Conservation (phyloP, 1,284 basidiomycete genomes). For the Sutorius eximius region DNA sequence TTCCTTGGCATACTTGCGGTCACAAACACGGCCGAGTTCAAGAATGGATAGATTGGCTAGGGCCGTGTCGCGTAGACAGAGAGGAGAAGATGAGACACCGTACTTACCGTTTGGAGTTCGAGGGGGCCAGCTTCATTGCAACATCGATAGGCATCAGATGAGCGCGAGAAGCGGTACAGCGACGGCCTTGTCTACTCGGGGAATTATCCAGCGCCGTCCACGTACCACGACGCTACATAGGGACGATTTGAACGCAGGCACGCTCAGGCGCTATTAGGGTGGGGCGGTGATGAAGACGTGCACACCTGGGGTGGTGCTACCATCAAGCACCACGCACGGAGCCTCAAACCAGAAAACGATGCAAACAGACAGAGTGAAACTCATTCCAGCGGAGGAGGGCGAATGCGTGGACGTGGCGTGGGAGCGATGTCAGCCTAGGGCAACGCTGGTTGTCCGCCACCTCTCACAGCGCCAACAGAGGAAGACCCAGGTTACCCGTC, state of each 20-base stretch:
- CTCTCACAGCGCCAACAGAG: slow-evolving; percentile 11
- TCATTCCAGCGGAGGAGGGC: slow-evolving; percentile 1
- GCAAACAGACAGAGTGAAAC: slow-evolving; percentile 7
- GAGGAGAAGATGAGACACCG: background rate
- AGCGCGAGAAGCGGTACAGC: slow-evolving; percentile 12
- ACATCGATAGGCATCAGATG: background rate
- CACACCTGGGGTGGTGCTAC: background rate
- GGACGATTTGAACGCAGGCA: slow-evolving; percentile 4
- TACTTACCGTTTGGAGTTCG: background rate
- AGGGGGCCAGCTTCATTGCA: slow-evolving; percentile 3
- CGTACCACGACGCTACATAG: slow-evolving; percentile 3
- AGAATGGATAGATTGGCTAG: slow-evolving; percentile 9
- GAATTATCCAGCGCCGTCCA: background rate
- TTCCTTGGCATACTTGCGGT: background rate
- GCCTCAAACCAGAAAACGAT: background rate
- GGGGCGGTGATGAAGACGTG: background rate
- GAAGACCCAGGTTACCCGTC: slow-evolving; percentile 9
- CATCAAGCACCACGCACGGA: background rate
- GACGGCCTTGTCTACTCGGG: background rate
- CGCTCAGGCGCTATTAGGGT: slow-evolving; percentile 8
- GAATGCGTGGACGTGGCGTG: slow-evolving; percentile 21
- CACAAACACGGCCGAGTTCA: background rate
- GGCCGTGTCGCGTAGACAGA: slow-evolving; percentile 7
- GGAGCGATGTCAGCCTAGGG: slow-evolving; percentile 6
- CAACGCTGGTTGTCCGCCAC: slow-evolving; percentile 11